These are phyloP conservation scores for Coemansia sp. DNA, from an alignment of 192 early-diverging fungal genomes.

Conservation along the genomic window DNA sequence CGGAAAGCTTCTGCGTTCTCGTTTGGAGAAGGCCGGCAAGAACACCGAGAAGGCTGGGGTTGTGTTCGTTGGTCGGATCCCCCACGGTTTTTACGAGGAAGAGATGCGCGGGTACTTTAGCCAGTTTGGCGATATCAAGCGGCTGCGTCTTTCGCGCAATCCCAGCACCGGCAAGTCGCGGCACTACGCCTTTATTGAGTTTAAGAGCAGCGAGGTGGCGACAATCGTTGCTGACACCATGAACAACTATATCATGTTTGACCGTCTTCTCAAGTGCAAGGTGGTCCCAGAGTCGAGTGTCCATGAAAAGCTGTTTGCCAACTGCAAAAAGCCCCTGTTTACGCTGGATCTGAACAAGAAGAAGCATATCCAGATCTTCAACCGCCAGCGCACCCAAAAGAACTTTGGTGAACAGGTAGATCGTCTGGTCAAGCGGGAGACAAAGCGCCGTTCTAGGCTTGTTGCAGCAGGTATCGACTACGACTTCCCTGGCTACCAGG, in stretches of 20 bases:
- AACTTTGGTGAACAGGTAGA: constrained; percentile 49
- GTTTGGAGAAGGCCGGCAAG: constrained; percentile 11
- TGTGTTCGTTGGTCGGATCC: constrained; percentile 87
- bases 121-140: constrained; percentile 86
- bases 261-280: constrained; percentile 75
- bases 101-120: constrained; percentile 89
- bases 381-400: constrained; percentile 62
- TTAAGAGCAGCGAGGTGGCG: constrained; percentile 76
- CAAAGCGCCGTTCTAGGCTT: constrained; percentile 63
- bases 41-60: constrained; percentile 58
- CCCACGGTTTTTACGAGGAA: constrained; percentile 94
- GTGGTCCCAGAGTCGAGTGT: constrained; percentile 70
- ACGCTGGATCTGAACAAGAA: constrained; percentile 50
- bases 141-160: constrained; percentile 81
- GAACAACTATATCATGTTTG: constrained; percentile 90
- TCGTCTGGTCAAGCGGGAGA: constrained; percentile 60
- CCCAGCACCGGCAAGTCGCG: constrained; percentile 89
- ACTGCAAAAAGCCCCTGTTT: constrained; percentile 48
- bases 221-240: constrained; percentile 93
- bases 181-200: constrained; percentile 96
- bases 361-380: constrained; percentile 30
- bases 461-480: constrained; percentile 80
- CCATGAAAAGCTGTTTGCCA: constrained; percentile 75
- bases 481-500: constrained; percentile 77
- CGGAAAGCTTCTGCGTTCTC: constrained; percentile 6